Evolutionary conservation across 2,329 filamentous ascomycete species (phyloP), one percentile per base, ranked within the genome.

Genomic region (Colletotrichum aenigma): DNA sequence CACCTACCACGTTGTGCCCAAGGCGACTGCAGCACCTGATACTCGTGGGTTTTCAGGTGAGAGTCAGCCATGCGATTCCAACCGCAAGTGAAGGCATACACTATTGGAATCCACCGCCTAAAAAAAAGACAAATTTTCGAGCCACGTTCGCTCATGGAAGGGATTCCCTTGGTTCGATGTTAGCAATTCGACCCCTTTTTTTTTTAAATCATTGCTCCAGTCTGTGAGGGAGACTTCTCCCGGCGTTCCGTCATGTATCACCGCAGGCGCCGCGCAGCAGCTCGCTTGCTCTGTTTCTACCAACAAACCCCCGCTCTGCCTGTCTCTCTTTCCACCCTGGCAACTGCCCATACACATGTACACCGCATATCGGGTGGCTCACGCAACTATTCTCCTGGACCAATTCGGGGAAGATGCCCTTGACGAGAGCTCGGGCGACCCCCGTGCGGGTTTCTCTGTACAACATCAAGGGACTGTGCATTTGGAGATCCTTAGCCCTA

Each of bases 201-300:
- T n/a, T 28, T 10, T 7, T 10, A 10, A n/a, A 7, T 43, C 13
- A 18, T n/a, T 30, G 12, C 12, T 55, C n/a, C 38, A 66, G 38
- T 16, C 21, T 28, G 43, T 28, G 48, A 56, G 36, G 62, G 8
- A 30, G 38, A 48, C 36, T 55, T 61, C 61, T 62, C 62, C 58
- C 68, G 52, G 60, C 24, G 52, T 13, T 32, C 52, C 68, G 21
- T 32, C 26, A 56, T 72, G 56, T n/a, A 52, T 21, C 16, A 72
- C 73, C 56, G 69, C 73, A 72, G 52, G 32, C 62, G 69, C 73
- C 62, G 69, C 56, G 58, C 55, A 65, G 28, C 67, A 64, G 30
- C 62, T 64, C 56, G 55, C 69, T 58, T 68, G 62, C 62, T 67
- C 32, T 43, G 16, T 21, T 28, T 38, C 30, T 70, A 26, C 38